These are phyloP conservation scores for Taphrina betulina DNA, from an alignment of 1,139 yeast species.

Conservation along the genomic window DNA sequence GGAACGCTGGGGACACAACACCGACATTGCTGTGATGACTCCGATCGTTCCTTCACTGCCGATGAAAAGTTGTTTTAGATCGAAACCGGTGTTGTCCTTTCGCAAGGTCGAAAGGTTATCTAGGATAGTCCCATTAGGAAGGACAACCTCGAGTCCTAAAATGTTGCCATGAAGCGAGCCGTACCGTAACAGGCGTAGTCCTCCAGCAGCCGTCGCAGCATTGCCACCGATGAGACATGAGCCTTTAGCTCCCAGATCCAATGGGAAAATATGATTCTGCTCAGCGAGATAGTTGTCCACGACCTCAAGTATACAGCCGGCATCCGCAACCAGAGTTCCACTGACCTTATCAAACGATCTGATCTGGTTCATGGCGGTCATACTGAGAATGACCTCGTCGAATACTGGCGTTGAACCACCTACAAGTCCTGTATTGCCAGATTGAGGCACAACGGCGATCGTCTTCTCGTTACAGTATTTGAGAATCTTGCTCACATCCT, in stretches of 20 bases:
- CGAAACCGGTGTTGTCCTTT: conserved; percentile 89
- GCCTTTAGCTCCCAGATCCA: conserved; percentile 95
- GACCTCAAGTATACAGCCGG: conserved; percentile 83
- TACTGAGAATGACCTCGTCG: conserved; percentile 78
- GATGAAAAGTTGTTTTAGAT: conserved; percentile 83
- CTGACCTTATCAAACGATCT: conserved; percentile 77
- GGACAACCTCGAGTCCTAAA: conserved; percentile 84
- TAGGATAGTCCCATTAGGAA: conserved; percentile 82
- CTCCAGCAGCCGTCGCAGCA: conserved; percentile 96
- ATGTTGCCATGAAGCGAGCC: conserved; percentile 94
- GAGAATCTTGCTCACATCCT: conserved; percentile 73
- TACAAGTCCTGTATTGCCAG: conserved; percentile 95
- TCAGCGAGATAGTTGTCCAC: conserved; percentile 81
- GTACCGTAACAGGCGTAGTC: conserved; percentile 78
- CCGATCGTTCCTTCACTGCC: conserved; percentile 94
- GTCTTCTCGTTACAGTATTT: conserved; percentile 76
- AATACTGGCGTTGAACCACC: conserved; percentile 94
- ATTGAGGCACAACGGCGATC: conserved; percentile 91
- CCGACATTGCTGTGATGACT: conserved; percentile 82
- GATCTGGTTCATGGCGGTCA: conserved; percentile 70
- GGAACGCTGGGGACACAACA: conserved; percentile 90
- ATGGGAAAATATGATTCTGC: conserved; percentile 83
- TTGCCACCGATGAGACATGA: conserved; percentile 96
- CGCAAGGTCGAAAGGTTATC: conserved; percentile 78
- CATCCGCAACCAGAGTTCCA: conserved; percentile 84